Conservation (phyloP, 2,329 filamentous ascomycete genomes). For the Aspergillus sp. region DNA sequence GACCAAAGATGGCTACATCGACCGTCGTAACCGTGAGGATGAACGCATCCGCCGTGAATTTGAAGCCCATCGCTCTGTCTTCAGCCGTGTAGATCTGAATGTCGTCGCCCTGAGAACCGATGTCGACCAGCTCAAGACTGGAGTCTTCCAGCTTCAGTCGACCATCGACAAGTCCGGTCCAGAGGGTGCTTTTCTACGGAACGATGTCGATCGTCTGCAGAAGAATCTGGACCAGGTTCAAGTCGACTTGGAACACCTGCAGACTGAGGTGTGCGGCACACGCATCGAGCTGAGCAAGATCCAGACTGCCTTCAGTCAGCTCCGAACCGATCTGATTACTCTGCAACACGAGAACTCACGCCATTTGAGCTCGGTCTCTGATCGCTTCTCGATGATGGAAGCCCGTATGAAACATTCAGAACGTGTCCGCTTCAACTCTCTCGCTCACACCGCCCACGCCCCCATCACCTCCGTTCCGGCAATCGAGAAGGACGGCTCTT, state of each 20-base stretch:
- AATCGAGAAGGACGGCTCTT: conserved; percentile 24
- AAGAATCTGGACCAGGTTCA: conserved; percentile 30
- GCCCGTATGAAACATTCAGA: conserved; percentile 27
- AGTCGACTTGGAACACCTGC: conserved; percentile 24
- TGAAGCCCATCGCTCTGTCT: conserved; percentile 24
- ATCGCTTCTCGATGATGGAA: conserved; percentile 23
- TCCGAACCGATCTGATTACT: conserved; percentile 27
- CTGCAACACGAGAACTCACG: conserved; percentile 25
- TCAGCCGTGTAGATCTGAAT: conserved; percentile 26
- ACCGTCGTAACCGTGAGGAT: conserved; percentile 32
- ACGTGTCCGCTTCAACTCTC: conserved; percentile 31
- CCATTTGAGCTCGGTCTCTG: conserved; percentile 18
- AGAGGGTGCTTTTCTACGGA: conserved; percentile 27
- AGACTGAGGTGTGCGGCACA: conserved; percentile 24
- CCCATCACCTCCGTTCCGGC: conserved; percentile 29
- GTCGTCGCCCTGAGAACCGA: conserved; percentile 27
- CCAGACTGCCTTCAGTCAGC: conserved; percentile 25
- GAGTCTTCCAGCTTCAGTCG: conserved; percentile 26
- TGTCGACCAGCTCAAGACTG: conserved; percentile 26
- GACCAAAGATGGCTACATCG: conserved; percentile 31
- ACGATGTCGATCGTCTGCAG: conserved; percentile 28
- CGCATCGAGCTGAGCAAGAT: conserved; percentile 30
- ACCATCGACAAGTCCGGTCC: conserved; percentile 22
- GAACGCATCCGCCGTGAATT: conserved; percentile 32
- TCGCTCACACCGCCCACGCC: conserved; percentile 29